Evolutionary conservation across 768 basidiomycete species (phyloP), one percentile per base, ranked within the genome.

Genomic region (Pleurotus pulmonarius): DNA sequence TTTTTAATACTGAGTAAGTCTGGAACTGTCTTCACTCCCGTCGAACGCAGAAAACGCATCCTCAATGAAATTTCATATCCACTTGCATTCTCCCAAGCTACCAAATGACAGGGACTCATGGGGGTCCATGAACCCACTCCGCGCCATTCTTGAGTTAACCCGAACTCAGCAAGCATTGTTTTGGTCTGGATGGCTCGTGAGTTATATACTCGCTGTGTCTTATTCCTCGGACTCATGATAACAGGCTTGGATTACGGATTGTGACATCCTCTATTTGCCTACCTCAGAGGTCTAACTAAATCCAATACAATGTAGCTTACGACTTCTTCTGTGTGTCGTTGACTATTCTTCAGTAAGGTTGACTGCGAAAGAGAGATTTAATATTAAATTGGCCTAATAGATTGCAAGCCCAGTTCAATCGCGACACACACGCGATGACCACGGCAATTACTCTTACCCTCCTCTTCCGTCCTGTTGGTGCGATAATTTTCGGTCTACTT

Each of bases 371-470:
- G 9, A 34, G 9, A 11, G 26, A 16, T 22, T 45, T 37, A 16
- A 29, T 29, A 25, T 8, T 38, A 1, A 22, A 11, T 40, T 12
- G 11, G 0, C 22, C 20, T 20, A 47, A 12, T 16, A 61, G 61
- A 25, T 44, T 59, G 9, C 38, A 59, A 26, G 56, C 55, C 0
- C 56, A 56, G 46, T 59, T 59, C 34, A 41, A 51, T 13, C 46
- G 47, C 18, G 34, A 16, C 3, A 59, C 58, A 15, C 56, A 59
- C 44, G 18, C 56, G 15, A 24, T 60, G 49, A 82, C 83, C 39
- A 78, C 78, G 5, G 70, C 84, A n/a, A 86, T 90, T 65, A 89
- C 88, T 9, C 75, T 89, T 47, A 90, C 87, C 0, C 73, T 90
- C 1, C 78, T 90, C n/a, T 83, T 90, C 74, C 74, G 87, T 57